These are phyloP conservation scores for Pyronema omphalodes DNA, from an alignment of 495 filamentous ascomycete genomes.

Conservation along the genomic window DNA sequence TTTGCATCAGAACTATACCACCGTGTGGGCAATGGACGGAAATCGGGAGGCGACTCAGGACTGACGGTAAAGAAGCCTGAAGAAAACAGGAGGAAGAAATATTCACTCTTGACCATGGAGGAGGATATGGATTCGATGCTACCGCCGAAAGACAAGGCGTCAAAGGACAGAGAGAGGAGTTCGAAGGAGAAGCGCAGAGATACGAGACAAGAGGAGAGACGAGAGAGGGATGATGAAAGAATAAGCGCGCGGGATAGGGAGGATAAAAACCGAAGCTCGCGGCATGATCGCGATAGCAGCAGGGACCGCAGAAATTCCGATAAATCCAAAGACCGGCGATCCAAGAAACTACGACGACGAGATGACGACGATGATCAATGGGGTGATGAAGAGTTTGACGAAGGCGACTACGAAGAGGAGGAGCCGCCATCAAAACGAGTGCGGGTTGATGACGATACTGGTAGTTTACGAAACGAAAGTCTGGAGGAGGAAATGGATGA, in stretches of 20 bases:
- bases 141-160: slow-evolving; percentile 26
- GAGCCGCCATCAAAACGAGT: slow-evolving; percentile 39
- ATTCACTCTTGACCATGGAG: slow-evolving; percentile 69
- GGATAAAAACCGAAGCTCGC: slow-evolving; percentile 22
- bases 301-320: slow-evolving; percentile 22
- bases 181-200: slow-evolving; percentile 32
- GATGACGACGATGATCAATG: slow-evolving; percentile 53
- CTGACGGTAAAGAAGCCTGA: slow-evolving; percentile 19
- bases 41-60: slow-evolving; percentile 7
- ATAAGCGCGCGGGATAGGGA: slow-evolving; percentile 24
- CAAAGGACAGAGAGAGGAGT: slow-evolving; percentile 35
- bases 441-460: slow-evolving; percentile 33
- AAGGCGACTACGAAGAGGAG: slow-evolving; percentile 30
- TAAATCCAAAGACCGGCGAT: slow-evolving; percentile 13
- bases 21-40: slow-evolving; percentile 25
- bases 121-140: slow-evolving; percentile 24
- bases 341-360: slow-evolving; percentile 36
- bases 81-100: slow-evolving; percentile 41
- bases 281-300: slow-evolving; percentile 27
- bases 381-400: slow-evolving; percentile 56
- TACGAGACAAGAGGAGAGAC: slow-evolving; percentile 18
- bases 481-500: slow-evolving; percentile 39
- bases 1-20: slow-evolving; percentile 39
- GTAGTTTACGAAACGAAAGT: slow-evolving; percentile 29
- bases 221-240: slow-evolving; percentile 23